Conservation (phyloP, 2,329 filamentous ascomycete species). For the Plectosphaerella cucumerina region DNA sequence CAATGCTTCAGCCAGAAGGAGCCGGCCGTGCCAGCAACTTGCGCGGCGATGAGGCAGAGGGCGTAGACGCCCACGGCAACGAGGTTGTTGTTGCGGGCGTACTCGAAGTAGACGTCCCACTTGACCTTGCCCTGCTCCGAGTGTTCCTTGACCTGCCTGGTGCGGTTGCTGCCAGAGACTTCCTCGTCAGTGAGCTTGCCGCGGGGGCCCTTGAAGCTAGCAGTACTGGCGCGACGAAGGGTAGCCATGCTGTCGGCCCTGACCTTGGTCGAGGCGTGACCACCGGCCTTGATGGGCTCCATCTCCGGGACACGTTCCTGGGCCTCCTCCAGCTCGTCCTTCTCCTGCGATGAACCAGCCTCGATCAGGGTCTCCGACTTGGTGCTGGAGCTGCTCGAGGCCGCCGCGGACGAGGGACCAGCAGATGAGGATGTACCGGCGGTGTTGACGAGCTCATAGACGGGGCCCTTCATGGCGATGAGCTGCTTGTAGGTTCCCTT, state of each 20-base stretch:
- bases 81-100: slow-evolving; percentile 91
- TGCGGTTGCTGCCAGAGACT: slow-evolving; percentile 66
- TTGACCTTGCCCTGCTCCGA: slow-evolving; percentile 96
- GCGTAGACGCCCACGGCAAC: slow-evolving; percentile 79
- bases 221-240: slow-evolving; percentile 83
- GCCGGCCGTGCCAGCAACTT: slow-evolving; percentile 77
- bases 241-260: slow-evolving; percentile 71
- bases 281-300: slow-evolving; percentile 63
- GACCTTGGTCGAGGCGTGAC: slow-evolving; percentile 44
- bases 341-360: slow-evolving; percentile 44
- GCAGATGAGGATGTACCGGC: slow-evolving; percentile 54
- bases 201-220: slow-evolving; percentile 81
- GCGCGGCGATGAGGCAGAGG: slow-evolving; percentile 69
- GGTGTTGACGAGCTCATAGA: slow-evolving; percentile 78
- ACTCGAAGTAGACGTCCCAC: slow-evolving; percentile 91
- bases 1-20: slow-evolving; percentile 93
- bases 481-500: slow-evolving; percentile 87
- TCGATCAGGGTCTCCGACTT: slow-evolving; percentile 56
- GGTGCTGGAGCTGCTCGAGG: slow-evolving; percentile 46
- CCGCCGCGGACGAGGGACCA: slow-evolving; percentile 33
- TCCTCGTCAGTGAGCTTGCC: slow-evolving; percentile 85
- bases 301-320: slow-evolving; percentile 75
- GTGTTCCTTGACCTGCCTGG: slow-evolving; percentile 82
- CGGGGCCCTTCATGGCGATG: slow-evolving; percentile 88
- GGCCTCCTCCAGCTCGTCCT: slow-evolving; percentile 69